Percentiles rank a stretch among this genome's conserved stretches.
Evolutionary conservation across 257 asterid genomes (phyloP).

Genomic region (Jaltomata sinuosa): DNA sequence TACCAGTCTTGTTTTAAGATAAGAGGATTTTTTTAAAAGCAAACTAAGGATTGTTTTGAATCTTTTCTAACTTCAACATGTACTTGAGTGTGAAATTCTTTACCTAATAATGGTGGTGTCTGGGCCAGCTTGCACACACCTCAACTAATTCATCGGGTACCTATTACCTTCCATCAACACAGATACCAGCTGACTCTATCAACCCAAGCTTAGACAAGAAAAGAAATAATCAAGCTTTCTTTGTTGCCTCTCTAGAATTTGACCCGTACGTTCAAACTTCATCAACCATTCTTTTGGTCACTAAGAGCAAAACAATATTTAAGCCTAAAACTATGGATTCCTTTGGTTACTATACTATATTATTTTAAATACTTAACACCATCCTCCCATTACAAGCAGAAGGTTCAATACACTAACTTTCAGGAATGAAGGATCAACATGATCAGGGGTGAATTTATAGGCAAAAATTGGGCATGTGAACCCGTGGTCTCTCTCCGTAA

Average conservation of each 20-base stretch:
- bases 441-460: too few species aligned
- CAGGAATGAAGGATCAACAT: too few species aligned
- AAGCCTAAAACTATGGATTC: neutral
- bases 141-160: neutral
- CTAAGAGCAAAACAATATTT: neutral
- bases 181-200: neutral
- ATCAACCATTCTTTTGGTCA: neutral
- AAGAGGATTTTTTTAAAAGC: neutral
- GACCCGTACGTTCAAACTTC: neutral
- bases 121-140: neutral
- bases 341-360: too few species aligned
- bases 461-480: too few species aligned
- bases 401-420: too few species aligned
- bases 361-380: too few species aligned
- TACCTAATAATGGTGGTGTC: neutral
- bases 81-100: neutral
- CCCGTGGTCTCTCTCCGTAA: too few species aligned
- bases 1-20: neutral
- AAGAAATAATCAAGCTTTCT: too few species aligned
- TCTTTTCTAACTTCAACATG: neutral
- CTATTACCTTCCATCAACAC: neutral
- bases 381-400: neutral
- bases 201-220: neutral
- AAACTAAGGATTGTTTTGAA: neutral
- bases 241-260: neutral